Base-by-base conservation (phyloP, 805 yeast genomes). In the Metschnikowia cubensis region DNA sequence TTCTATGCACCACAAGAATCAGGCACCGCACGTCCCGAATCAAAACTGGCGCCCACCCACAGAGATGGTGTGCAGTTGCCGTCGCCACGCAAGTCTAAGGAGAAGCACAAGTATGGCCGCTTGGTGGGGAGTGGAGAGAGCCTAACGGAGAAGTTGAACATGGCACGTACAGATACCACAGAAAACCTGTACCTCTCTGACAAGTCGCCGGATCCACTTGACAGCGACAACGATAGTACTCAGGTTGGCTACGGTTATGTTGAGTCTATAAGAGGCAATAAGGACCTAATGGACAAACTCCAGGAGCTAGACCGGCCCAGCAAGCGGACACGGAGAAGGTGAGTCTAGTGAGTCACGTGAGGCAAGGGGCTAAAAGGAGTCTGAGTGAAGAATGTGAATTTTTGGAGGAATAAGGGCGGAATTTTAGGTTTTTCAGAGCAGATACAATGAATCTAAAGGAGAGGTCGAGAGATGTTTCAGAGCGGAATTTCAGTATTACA, bases 1-100 rank as follows among this genome's bases (percentile, higher is more conserved):
- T 62, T 83, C 1, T 80, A 70, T 62, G 81, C 80, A 15, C 83
- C 83, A 1, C 67, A 59, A 38, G 10, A 20, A 15, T 10, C 15
- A 22, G 18, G 38, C n/a, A 18, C 29, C 13, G 18, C 17, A 18
- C 45, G 17, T 15, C 36, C 45, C 18, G 35, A 17, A 21, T 3
- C 35, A 14, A 22, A 29, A 22, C 45, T 58, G 6, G 49, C 54
- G 15, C 55, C 58, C 14, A 6, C 17, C 6, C 13, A 6, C 31
- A 29, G n/a, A 13, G 39, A 18, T 6, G 29, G 46, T 3, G 67
- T 73, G 6, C 70, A 69, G 48, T 60, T 81, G 14, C 84, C 85
- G 4, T 81, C 85, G 3, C 85, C 85, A 4, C 68, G 76, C 20
- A 76, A 77, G 50, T 67, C 66, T 10, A 71, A 73, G 44, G 64